Evolutionary conservation across 2,329 filamentous ascomycete species (phyloP).

Genomic region (Cordyceps tenuipes): DNA sequence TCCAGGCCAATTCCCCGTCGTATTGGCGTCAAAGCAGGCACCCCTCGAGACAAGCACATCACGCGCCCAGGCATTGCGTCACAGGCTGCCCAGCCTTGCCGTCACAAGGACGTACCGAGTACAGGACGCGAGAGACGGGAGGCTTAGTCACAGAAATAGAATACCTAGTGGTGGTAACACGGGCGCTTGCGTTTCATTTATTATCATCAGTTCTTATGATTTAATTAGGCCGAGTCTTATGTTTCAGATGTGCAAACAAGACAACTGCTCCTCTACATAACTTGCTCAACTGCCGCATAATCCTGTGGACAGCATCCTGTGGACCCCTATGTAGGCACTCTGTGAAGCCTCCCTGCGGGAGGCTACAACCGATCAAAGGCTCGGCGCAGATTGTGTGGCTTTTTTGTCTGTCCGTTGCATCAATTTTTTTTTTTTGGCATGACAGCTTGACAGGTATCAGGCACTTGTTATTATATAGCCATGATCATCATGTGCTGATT

Average conservation of each 20-base stretch:
- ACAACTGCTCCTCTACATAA: background rate
- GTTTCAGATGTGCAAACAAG: background rate
- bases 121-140: background rate
- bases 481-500: background rate
- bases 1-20: background rate
- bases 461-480: background rate
- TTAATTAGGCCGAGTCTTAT: background rate
- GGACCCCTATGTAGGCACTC: background rate
- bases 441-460: background rate
- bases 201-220: background rate
- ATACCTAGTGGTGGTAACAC: background rate
- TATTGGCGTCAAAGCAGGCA: background rate
- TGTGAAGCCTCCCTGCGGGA: too few relatives aligned
- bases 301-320: too few relatives aligned
- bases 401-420: background rate
- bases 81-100: slow-evolving; percentile 4
- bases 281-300: background rate
- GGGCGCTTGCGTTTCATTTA: background rate
- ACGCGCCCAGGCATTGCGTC: slow-evolving; percentile 8
- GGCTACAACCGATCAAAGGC: background rate
- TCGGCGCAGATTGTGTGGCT: background rate
- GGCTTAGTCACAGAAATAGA: background rate
- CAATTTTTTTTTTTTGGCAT: background rate
- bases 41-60: slow-evolving; percentile 9
- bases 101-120: background rate